Base-by-base conservation (phyloP, 805 yeast species). In the Wickerhamiella parazyma region DNA sequence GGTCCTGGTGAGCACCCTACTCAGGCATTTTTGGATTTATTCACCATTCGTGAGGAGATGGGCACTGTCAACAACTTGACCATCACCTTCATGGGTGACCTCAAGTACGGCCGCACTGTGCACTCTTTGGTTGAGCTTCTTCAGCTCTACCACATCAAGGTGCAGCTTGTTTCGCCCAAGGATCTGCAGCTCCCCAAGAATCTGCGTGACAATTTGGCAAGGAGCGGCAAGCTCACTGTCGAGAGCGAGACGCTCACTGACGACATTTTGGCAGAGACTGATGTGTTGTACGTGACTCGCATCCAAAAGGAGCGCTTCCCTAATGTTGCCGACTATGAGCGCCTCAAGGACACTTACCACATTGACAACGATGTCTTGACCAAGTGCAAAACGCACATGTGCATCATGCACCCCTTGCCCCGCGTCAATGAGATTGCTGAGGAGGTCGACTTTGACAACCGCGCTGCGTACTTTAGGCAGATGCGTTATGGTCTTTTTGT, bases 381-480 rank as follows among this genome's bases (percentile, higher is more conserved):
- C 24, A 78, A 81, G 63, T 97, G 98, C 55, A 91, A 93, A 69
- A 86, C 85, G 63, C 95, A 91, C 67, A 91, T 91, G 97, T 85
- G 95, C 64, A 81, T 91, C 51, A 80, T 91, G 94, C 99, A 91
- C 64, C 99, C 99, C 62, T 75, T 91, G 57, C 99, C 99, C 62
- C 82, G 99, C 66, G 87, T 85, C 52, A 80, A 77, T 57, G 99
- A 91, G 69, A 89, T 91, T 55, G 82, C 82, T 59, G 97, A 87
- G 68, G 98, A 91, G 69, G 97, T 91, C 58, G 99, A 91, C 64
- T 91, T 89, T 60, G 99, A 91, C 67, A 96, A 89, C 66, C 82
- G 99, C 65, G 97, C 98, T 52, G 97, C 98, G 47, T 91, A 91
- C 71, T 91, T 91, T 74, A 82, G 99, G 76, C 97, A 91, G 72